phyloP scores from a whole-genome alignment of 169 alveolate genomes.

The Plasmodium vivax region DNA sequence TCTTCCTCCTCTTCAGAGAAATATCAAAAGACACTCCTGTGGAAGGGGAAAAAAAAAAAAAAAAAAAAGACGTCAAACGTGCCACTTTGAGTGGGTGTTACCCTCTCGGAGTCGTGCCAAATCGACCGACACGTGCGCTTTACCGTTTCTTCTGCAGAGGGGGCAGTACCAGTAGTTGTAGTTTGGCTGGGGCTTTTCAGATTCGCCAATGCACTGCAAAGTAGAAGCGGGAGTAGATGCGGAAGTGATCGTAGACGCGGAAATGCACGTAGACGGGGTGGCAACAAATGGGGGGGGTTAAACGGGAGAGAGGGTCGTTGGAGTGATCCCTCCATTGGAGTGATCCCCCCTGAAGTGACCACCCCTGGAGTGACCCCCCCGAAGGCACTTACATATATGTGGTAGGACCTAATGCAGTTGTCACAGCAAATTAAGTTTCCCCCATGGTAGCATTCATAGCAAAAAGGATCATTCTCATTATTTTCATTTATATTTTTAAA shows the following conservation, averaged over 20 bases:
- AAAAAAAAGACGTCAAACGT: background rate
- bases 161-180: conserved; percentile 62
- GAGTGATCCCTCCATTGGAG: no score
- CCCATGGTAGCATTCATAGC: conserved; percentile 80
- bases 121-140: background rate
- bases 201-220: conserved; percentile 21
- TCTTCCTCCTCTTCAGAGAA: conserved; percentile 24
- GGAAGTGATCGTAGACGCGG: background rate
- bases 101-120: background rate
- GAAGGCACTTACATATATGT: conserved; percentile 55
- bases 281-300: background rate
- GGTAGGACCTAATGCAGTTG: conserved; percentile 80
- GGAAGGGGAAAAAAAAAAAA: background rate
- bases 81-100: background rate
- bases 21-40: conserved; percentile 36
- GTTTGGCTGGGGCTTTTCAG: conserved; percentile 33
- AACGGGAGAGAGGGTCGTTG: background rate
- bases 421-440: conserved; percentile 84
- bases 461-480: conserved; percentile 31
- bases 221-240: background rate
- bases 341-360: background rate
- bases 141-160: conserved; percentile 35
- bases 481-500: background rate
- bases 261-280: background rate
- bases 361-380: background rate